Evolutionary conservation across 2,329 filamentous ascomycete species (phyloP), one percentile per base, ranked within the genome.

Genomic region (Stachybotrys chlorohalonatus): DNA sequence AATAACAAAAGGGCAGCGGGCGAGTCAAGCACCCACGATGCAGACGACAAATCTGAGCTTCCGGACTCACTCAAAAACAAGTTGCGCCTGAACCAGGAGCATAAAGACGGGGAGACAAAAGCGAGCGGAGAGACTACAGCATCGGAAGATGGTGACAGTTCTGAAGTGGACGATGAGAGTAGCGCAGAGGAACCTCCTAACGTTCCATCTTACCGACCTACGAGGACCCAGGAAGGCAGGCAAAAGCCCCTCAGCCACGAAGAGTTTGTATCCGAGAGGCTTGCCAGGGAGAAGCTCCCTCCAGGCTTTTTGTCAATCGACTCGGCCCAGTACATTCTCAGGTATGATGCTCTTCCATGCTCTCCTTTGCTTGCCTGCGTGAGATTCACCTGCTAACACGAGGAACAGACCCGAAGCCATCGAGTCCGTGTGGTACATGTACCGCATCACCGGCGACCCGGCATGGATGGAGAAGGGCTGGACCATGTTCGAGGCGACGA

Each of bases 381-480:
- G 59, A 45, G 15, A 7, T 47, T 13, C 11, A 42, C 52, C 57
- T 51, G 53, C 53, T 55, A 30, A 56, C 55, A 49, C 16, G 1
- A 5, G 36, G 9, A 7, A 24, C 42, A 88, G 87, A 24, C 89
- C 90, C 17, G 90, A 95, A 74, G 89, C 89, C 1, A 91, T 95
- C 62, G 90, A 95, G 64, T 90, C 86, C 1, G 84, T 95, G 13
- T 95, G 90, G 80, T 89, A 92, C 72, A 86, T 95, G 76, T 94
- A 95, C 73, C 88, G 91, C 65, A 90, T 95, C 70, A 95, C 90
- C 0, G 91, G 90, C 51, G 87, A 94, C 59, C 71, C 78, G 1
- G 69, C 71, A 5, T 90, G 89, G 79, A 86, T 87, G 66, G 89
- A 95, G 31, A 86, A 87, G 60, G 92, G 89, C 15, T 96, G 91